These are phyloP conservation scores for Linnemannia hyalina DNA, from an alignment of 192 early-diverging fungal species.

Conservation along the genomic window DNA sequence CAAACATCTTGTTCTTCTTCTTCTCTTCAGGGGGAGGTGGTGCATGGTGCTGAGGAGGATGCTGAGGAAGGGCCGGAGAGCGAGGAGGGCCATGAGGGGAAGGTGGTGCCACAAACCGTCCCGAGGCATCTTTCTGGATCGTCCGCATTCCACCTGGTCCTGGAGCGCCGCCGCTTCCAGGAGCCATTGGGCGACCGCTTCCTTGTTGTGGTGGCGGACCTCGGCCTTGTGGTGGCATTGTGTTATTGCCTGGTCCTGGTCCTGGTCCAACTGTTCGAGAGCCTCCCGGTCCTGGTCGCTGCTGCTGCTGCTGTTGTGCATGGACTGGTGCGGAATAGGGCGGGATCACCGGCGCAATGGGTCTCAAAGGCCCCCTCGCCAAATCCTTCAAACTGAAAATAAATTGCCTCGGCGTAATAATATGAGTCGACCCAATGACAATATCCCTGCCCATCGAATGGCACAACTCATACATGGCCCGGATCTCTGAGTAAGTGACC, in stretches of 20 bases:
- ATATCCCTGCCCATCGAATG: slow-evolving; percentile 76
- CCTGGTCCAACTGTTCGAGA: slow-evolving; percentile 8
- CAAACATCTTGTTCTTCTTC: slow-evolving; percentile 49
- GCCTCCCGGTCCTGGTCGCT: background rate
- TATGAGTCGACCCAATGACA: slow-evolving; percentile 81
- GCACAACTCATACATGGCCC: slow-evolving; percentile 76
- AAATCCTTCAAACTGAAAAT: slow-evolving; percentile 74
- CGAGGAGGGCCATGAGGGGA: slow-evolving; percentile 33
- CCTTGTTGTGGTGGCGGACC: background rate
- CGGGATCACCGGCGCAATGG: slow-evolving; percentile 53
- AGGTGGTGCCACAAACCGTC: slow-evolving; percentile 42
- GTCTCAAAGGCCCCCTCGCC: slow-evolving; percentile 60
- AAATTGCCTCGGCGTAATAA: slow-evolving; percentile 78
- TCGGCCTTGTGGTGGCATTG: slow-evolving; percentile 3
- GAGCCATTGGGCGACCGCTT: slow-evolving; percentile 9
- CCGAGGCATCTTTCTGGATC: slow-evolving; percentile 51
- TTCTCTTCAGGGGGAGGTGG: slow-evolving; percentile 15
- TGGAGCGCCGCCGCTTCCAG: background rate
- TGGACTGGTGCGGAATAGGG: slow-evolving; percentile 42
- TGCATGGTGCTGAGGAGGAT: slow-evolving; percentile 8
- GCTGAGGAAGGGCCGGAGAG: slow-evolving; percentile 16
- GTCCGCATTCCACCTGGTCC: slow-evolving; percentile 42
- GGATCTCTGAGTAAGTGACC: slow-evolving; percentile 80
- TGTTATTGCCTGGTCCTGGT: slow-evolving; percentile 3
- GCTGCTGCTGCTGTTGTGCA: background rate